Base-by-base conservation (phyloP, 805 yeast genomes). In the Dipodascus geniculatus region DNA sequence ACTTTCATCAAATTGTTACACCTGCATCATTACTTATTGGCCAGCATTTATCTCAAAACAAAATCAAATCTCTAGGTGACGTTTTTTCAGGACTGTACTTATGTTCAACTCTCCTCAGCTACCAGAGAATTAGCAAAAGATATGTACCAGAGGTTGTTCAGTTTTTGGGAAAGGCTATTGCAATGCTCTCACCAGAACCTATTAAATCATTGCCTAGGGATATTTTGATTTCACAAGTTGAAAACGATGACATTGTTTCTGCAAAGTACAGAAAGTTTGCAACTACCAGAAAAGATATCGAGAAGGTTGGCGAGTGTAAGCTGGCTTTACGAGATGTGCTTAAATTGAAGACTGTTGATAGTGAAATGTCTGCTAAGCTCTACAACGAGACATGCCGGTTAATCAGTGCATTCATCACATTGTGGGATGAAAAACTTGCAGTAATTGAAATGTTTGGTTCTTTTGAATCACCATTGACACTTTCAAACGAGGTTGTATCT, bases 1-100 rank as follows among this genome's bases (percentile, higher is more conserved):
- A 88, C 65, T 91, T 86, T 69, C 99, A 93, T 72, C 74, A 89
- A 55, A 85, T 93, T 9, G 90, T 83, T 2, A 90, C 96, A 0
- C 96, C 97, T 2, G 77, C 91, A 1, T 71, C 80, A 28, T 77
- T 93, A 33, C 69, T 87, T 42, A 80, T 88, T 73, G 78, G 83
- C 50, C 91, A 87, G 66, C 72, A 80, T 14, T 69, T 91, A 53
- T 81, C 82, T 52, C 79, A 77, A 59, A 61, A 78, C 20, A 74
- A 74, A 48, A 67, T 69, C 23, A 63, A 64, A 22, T 63, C 74
- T 2, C 56, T 78, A 23, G 66, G 66, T 23, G 72, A 70, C 48
- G 58, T 83, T 3, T 77, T 80, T 48, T 76, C 79, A 53, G 90
- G 91, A 23, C 64, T 85, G 1, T 82, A 80, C 55, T 63, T 89